phyloP scores from a whole-genome alignment of 2,329 filamentous ascomycete species.

The Talaromyces sp. region DNA sequence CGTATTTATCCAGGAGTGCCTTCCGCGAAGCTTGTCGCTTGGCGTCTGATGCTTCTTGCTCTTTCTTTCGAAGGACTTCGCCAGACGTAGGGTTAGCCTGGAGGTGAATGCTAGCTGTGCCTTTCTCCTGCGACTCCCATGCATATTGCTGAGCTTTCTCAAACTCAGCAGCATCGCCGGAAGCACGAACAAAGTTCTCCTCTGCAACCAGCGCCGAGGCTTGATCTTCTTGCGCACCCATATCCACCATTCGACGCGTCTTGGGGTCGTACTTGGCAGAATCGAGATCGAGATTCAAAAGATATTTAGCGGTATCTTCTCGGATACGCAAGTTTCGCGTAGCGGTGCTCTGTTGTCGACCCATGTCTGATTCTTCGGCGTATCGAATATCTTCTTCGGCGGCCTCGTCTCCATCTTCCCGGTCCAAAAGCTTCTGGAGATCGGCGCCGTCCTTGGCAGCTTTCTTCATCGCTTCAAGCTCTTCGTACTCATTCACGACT shows the following conservation, averaged over 20 bases:
- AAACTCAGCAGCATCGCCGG: slow-evolving; percentile 91
- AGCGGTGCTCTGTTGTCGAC: slow-evolving; percentile 84
- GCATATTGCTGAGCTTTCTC: slow-evolving; percentile 86
- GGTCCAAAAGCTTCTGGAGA: slow-evolving; percentile 50
- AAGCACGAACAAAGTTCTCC: slow-evolving; percentile 85
- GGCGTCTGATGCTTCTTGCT: slow-evolving; percentile 70
- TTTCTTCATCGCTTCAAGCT: slow-evolving; percentile 74
- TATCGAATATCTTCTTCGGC: slow-evolving; percentile 63
- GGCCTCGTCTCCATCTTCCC: slow-evolving; percentile 59
- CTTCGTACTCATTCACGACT: slow-evolving; percentile 87
- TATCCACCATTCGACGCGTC: slow-evolving; percentile 85
- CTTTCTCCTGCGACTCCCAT: slow-evolving; percentile 90
- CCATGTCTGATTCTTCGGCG: slow-evolving; percentile 96
- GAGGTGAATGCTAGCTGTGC: slow-evolving; percentile 79
- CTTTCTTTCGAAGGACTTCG: slow-evolving; percentile 79
- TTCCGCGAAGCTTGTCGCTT: slow-evolving; percentile 70
- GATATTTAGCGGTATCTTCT: slow-evolving; percentile 96
- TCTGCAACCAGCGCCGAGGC: slow-evolving; percentile 84
- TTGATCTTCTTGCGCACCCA: slow-evolving; percentile 76
- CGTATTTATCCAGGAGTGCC: slow-evolving; percentile 79
- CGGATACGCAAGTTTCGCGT: slow-evolving; percentile 88
- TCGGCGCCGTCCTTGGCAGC: slow-evolving; percentile 55
- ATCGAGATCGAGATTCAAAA: slow-evolving; percentile 91
- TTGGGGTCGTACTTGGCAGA: slow-evolving; percentile 98
- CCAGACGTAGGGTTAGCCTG: slow-evolving; percentile 97